These are phyloP conservation scores for Microbotryum lychnidis-dioicae DNA, from an alignment of 1,284 basidiomycete genomes.

Conservation along the genomic window DNA sequence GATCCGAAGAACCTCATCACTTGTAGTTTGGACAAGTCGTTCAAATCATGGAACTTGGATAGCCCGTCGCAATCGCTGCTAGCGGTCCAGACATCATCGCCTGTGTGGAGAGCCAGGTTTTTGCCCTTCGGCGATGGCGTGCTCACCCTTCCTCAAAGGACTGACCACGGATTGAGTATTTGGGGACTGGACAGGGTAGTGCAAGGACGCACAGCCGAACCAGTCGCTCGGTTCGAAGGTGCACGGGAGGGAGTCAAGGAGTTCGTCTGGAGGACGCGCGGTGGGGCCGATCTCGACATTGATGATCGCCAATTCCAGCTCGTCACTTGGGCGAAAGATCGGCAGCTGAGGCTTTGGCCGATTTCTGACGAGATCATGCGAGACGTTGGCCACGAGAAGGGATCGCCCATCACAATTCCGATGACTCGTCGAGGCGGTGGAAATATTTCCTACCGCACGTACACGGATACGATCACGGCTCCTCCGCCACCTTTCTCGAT, in stretches of 20 bases:
- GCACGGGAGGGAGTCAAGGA: slow-evolving; percentile 93
- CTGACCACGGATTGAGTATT: slow-evolving; percentile 77
- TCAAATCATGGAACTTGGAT: slow-evolving; percentile 50
- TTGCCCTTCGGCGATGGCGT: slow-evolving; percentile 88
- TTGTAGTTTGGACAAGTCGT: slow-evolving; percentile 83
- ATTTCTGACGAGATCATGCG: slow-evolving; percentile 62
- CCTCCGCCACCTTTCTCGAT: slow-evolving; percentile 5
- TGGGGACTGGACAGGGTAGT: slow-evolving; percentile 48
- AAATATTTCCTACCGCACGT: slow-evolving; percentile 4
- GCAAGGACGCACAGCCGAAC: slow-evolving; percentile 45
- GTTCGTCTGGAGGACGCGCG: slow-evolving; percentile 82
- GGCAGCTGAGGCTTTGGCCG: slow-evolving; percentile 86
- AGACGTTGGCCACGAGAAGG: slow-evolving; percentile 47
- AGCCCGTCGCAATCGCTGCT: slow-evolving; percentile 7
- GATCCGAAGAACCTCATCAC: slow-evolving; percentile 70
- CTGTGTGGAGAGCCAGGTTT: slow-evolving; percentile 88
- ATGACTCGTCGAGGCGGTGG: slow-evolving; percentile 40
- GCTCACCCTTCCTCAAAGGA: slow-evolving; percentile 80
- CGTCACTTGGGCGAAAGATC: slow-evolving; percentile 95
- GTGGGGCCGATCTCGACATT: slow-evolving; percentile 42
- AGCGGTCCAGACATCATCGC: slow-evolving; percentile 56
- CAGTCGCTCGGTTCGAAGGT: slow-evolving; percentile 73
- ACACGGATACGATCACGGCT: slow-evolving; percentile 1
- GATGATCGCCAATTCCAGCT: slow-evolving; percentile 76
- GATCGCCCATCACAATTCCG: slow-evolving; percentile 46